Evolutionary conservation across 2,329 filamentous ascomycete species (phyloP), one percentile per base, ranked within the genome.

Genomic region (Epichloe uncinata): DNA sequence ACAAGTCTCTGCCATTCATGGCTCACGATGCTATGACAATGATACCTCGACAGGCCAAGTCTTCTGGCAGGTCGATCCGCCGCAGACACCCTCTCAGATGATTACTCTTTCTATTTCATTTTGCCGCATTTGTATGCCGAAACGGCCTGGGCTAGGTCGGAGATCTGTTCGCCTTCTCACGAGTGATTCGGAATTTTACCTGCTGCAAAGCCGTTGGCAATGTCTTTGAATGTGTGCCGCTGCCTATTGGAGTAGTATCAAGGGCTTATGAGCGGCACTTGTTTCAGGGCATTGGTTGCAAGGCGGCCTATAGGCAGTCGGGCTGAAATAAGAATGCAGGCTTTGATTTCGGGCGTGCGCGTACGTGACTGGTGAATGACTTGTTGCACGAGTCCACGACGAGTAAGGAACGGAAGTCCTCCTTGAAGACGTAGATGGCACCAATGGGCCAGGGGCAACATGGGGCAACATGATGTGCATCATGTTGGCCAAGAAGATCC

Each of bases 341-440:
- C 42, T 48, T 37, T 48, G 50, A 49, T 45, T 43, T 41, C 12
- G 44, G 42, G 48, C 41, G 7, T 45, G 50, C 36, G 51, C 41
- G 30, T 40, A 45, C 20, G 51, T 52, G 51, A 52, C 44, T 47
- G 48, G 41, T 48, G 47, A 45, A 45, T 42, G 42, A 34, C 33
- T 34, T 47, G 13, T 26, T 15, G 11, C 11, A 41, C n/a, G 22
- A 20, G 5, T 33, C 16, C 16, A 33, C 37, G n/a, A 37, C 13
- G 5, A 11, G 30, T 11, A 34, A 16, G 16, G 30, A 13, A 26
- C 26, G 33, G 12, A 45, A 36, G 2, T n/a, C 16, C 6, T n/a
- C 36, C 30, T 11, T 30, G 30, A 11, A n/a, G n/a, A 35, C 16
- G 12, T 33, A 36, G 26, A 30, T 20, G 33, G 11, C 16, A 26